These are phyloP conservation scores for Chaetomium globosum DNA, from an alignment of 2,329 filamentous ascomycete species.

Conservation along the genomic window DNA sequence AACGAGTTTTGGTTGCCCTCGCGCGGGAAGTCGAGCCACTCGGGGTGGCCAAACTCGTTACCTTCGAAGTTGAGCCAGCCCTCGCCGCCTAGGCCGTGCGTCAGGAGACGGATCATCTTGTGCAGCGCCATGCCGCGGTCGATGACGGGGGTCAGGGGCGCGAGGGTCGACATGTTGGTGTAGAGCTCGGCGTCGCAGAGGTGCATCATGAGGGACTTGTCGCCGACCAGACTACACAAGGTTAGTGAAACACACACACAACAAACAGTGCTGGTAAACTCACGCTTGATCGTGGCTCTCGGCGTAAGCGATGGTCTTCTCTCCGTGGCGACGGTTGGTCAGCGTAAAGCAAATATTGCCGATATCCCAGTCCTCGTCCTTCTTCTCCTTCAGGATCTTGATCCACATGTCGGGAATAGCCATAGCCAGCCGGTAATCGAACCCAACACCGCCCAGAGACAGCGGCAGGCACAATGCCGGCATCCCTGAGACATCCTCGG, in stretches of 20 bases:
- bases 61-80: constrained; percentile 98
- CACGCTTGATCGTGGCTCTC: constrained; percentile 98
- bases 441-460: constrained; percentile 86
- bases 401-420: constrained; percentile 99
- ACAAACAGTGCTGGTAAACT: constrained; percentile 41
- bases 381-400: constrained; percentile 93
- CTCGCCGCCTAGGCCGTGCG: constrained; percentile 88
- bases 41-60: constrained; percentile 97
- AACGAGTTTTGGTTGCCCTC: constrained; percentile 91
- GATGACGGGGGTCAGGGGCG: constrained; percentile 83
- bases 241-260: constrained; percentile 3
- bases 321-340: constrained; percentile 89
- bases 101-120: constrained; percentile 96
- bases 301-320: constrained; percentile 97
- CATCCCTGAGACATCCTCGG: constrained; percentile 98
- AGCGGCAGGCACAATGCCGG: constrained; percentile 89
- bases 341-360: constrained; percentile 81
- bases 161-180: constrained; percentile 90
- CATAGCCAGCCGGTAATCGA: constrained; percentile 97
- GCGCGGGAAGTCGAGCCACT: constrained; percentile 98
- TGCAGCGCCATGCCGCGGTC: constrained; percentile 89
- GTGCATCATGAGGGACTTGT: constrained; percentile 98
- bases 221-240: constrained; percentile 75
- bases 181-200: constrained; percentile 97
- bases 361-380: constrained; percentile 91